Base-by-base conservation (phyloP, 1,284 basidiomycete species). In the Naganishia albida region DNA sequence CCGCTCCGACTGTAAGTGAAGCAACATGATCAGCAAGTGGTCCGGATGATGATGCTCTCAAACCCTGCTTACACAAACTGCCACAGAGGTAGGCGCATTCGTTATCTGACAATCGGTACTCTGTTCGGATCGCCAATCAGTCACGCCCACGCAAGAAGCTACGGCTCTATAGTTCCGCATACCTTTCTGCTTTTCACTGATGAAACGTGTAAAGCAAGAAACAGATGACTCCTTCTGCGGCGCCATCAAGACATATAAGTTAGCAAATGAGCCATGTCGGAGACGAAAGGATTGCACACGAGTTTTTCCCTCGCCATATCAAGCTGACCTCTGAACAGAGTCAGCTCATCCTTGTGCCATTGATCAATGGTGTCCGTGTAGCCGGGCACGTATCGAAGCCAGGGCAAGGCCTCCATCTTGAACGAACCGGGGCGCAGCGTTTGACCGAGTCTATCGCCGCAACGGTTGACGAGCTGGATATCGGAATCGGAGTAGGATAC, bases 401-500 rank as follows among this genome's bases (percentile, higher is more conserved):
- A 77, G 0, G 87, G 86, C 69, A 81, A 85, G 2, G 80, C 73
- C 70, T 88, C 86, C 20, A 88, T 84, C 51, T 82, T 77, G 78
- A 83, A 86, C 0, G 82, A 73, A 0, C 86, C 86, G 0, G 86
- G 86, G 0, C 82, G 81, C 53, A 87, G 76, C 0, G 80, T 81
- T 12, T 75, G 72, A 3, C 83, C 82, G 10, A 88, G 77, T 18
- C 84, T 79, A 1, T 77, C 76, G 8, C 85, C 74, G 40, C 80
- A 81, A 15, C 80, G 77, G 57, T 83, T 84, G 46, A 88, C 82
- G 20, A 82, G 80, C 18, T 76, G 66, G 1, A 89, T 82, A 40
- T 86, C 85, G 0, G 83, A 83, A 69, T 88, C 87, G 2, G 83
- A 78, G 66, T 82, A 84, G 0, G 76, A 80, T 44, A 82, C 82